These are phyloP conservation scores for Leptoxyphium fumago DNA, from an alignment of 2,329 filamentous ascomycete genomes.

Conservation along the genomic window DNA sequence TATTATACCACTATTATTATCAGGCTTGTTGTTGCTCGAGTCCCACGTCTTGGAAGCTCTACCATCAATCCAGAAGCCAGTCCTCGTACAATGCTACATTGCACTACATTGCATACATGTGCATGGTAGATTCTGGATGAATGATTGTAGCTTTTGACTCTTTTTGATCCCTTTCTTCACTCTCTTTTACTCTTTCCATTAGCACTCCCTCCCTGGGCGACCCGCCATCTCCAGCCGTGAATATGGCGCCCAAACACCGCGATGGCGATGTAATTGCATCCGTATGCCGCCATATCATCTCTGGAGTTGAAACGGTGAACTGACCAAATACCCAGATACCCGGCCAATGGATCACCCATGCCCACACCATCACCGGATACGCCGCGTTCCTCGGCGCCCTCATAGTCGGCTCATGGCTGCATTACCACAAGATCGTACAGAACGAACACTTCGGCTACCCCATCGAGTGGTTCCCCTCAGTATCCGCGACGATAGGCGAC, in stretches of 20 bases:
- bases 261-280: slow-evolving; percentile 48
- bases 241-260: slow-evolving; percentile 46
- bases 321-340: slow-evolving; percentile 37
- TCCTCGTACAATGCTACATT: too few species aligned
- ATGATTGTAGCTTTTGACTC: too few species aligned
- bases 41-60: too few species aligned
- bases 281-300: slow-evolving; percentile 25
- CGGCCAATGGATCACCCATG: slow-evolving; percentile 80
- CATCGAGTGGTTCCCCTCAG: slow-evolving; percentile 26
- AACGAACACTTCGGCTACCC: slow-evolving; percentile 64
- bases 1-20: too few species aligned
- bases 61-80: too few species aligned
- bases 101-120: too few species aligned
- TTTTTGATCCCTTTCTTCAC: too few species aligned
- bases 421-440: slow-evolving; percentile 94
- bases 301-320: too few species aligned
- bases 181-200: too few species aligned
- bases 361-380: slow-evolving; percentile 75
- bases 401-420: slow-evolving; percentile 59
- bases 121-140: too few species aligned
- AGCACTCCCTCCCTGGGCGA: too few species aligned
- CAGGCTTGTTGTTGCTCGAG: too few species aligned
- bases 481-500: slow-evolving; percentile 76
- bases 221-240: not conserved
- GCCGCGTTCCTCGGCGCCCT: slow-evolving; percentile 76